Evolutionary conservation across 73 alveolate species (phyloP).

Genomic region (Paramecium primaurelia): DNA sequence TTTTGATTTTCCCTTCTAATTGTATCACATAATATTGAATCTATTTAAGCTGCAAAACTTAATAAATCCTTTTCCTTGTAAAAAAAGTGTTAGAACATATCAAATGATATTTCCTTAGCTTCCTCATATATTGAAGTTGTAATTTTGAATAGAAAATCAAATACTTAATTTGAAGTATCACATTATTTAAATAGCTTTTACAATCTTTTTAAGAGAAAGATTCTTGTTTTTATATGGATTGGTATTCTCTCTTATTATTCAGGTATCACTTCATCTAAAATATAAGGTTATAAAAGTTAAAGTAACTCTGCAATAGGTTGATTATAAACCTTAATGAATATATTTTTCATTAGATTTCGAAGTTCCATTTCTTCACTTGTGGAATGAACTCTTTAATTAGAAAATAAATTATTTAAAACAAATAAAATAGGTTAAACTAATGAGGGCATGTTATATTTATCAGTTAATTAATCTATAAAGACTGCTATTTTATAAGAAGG

Average conservation of each 20-base stretch:
- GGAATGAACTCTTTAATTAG: neutral
- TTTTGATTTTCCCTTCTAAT: neutral
- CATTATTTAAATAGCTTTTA: neutral
- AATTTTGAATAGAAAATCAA: slow-evolving; percentile 44
- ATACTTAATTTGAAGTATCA: neutral
- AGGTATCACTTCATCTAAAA: neutral
- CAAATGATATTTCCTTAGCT: slow-evolving; percentile 28
- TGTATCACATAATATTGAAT: slow-evolving; percentile 30
- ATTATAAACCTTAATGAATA: neutral
- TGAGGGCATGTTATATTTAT: neutral
- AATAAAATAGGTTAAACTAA: neutral
- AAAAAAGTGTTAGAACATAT: slow-evolving; percentile 34
- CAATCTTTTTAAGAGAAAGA: slow-evolving; percentile 1
- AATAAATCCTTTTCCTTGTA: neutral
- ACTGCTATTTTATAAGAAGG: neutral
- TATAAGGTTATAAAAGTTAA: slow-evolving; percentile 1
- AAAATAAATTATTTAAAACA: neutral
- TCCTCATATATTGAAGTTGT: slow-evolving; percentile 31
- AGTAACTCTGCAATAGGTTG: neutral
- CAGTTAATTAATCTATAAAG: neutral
- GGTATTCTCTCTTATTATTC: neutral
- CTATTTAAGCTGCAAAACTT: slow-evolving; percentile 33
- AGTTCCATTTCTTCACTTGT: neutral
- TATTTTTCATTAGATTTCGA: neutral
- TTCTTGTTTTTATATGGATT: neutral